phyloP scores from a whole-genome alignment of 1,139 yeast genomes.

The Suzukiozyma palmioleophila region DNA sequence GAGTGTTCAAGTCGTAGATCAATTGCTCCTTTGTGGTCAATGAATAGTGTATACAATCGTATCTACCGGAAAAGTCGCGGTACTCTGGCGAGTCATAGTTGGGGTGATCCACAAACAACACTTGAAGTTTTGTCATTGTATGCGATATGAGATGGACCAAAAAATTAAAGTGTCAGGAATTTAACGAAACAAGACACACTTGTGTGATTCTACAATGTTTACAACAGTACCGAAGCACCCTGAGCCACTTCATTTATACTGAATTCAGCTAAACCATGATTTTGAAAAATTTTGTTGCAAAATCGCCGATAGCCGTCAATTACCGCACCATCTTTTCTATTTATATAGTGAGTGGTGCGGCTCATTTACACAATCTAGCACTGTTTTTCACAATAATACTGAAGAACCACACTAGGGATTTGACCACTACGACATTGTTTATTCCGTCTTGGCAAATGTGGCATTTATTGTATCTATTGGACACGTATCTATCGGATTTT shows the following conservation, averaged over 20 bases:
- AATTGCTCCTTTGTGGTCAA: slow-evolving; percentile 40
- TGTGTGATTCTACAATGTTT: too few relatives aligned
- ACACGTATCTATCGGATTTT: too few relatives aligned
- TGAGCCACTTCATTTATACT: too few relatives aligned
- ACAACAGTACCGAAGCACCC: too few relatives aligned
- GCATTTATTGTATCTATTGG: too few relatives aligned
- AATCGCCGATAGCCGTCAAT: slow-evolving; percentile 1
- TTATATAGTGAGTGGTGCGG: slow-evolving; percentile 1
- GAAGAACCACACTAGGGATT: too few relatives aligned
- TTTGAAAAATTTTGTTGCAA: too few relatives aligned
- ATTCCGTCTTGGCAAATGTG: too few relatives aligned
- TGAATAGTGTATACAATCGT: slow-evolving; percentile 40
- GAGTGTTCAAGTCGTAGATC: slow-evolving; percentile 29
- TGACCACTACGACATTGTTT: too few relatives aligned
- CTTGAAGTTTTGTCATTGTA: slow-evolving; percentile 25
- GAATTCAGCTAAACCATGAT: too few relatives aligned
- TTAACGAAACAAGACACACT: background rate
- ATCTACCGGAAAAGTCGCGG: slow-evolving; percentile 29
- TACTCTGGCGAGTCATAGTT: slow-evolving; percentile 32
- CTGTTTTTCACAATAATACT: too few relatives aligned
- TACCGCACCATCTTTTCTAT: background rate
- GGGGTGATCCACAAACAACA: slow-evolving; percentile 44
- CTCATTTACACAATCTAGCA: background rate
- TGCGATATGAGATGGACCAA: too few relatives aligned
- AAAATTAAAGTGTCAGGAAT: background rate